Conservation (phyloP, 352 stramenopile species). For the Globisporangium perplexum region DNA sequence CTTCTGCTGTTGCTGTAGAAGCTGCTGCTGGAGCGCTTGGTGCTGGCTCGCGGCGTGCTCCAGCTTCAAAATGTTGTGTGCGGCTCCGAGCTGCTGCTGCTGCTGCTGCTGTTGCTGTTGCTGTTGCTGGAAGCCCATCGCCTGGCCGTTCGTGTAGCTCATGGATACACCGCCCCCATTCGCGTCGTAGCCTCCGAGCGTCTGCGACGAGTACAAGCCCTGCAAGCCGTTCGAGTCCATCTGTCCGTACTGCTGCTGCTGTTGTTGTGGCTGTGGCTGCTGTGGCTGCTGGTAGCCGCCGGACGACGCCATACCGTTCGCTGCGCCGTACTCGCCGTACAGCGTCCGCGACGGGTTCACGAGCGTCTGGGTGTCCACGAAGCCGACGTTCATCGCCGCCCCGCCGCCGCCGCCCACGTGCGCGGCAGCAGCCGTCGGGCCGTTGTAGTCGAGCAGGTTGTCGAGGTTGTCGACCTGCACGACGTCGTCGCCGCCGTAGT, state of each 20-base stretch:
- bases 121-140: conserved; percentile 11
- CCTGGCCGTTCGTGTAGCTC: conserved; percentile 29
- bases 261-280: conserved; percentile 3
- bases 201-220: conserved; percentile 20
- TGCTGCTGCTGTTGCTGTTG: conserved; percentile 8
- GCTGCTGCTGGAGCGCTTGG: conserved; percentile 43
- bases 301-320: neutral
- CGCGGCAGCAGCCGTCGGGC: neutral
- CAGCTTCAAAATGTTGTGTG: conserved; percentile 25
- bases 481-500: conserved; percentile 77
- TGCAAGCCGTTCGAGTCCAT: conserved; percentile 21
- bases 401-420: neutral
- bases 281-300: conserved; percentile 23
- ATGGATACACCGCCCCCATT: conserved; percentile 14
- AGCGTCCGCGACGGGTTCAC: conserved; percentile 53
- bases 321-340: conserved; percentile 34
- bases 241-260: conserved; percentile 23
- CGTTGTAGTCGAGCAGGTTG: conserved; percentile 77
- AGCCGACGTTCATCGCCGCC: conserved; percentile 23
- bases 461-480: conserved; percentile 83
- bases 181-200: conserved; percentile 5
- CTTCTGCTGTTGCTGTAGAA: conserved; percentile 49
- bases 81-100: conserved; percentile 12
- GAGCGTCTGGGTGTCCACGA: conserved; percentile 64
- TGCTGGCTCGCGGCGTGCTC: conserved; percentile 33